Conservation (phyloP, 2,329 filamentous ascomycete species). For the Apiospora malaysiana region DNA sequence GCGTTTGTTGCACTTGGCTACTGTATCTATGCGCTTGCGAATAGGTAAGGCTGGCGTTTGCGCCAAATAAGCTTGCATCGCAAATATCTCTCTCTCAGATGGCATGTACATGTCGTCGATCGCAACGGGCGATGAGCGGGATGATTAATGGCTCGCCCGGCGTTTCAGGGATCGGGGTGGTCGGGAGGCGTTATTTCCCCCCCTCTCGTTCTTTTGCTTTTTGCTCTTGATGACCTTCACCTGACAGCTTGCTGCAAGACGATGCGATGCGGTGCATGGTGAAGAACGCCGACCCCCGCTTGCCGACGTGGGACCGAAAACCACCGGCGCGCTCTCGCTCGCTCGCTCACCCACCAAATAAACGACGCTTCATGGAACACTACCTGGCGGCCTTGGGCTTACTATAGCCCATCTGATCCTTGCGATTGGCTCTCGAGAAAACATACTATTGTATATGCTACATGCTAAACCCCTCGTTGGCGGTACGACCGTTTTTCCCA, state of each 20-base stretch:
- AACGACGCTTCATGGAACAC: background rate
- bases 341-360: background rate
- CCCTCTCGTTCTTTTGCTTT: background rate
- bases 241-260: background rate
- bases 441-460: background rate
- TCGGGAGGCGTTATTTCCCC: background rate
- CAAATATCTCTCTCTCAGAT: background rate
- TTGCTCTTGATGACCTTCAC: background rate
- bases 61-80: slow-evolving; percentile 8
- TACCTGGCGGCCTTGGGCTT: background rate
- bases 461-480: background rate
- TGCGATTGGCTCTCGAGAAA: background rate
- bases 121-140: background rate
- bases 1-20: background rate
- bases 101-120: background rate
- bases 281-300: background rate
- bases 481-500: slow-evolving; percentile 1
- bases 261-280: background rate
- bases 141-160: background rate
- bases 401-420: background rate
- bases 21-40: background rate
- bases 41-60: background rate
- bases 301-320: slow-evolving; percentile 3
- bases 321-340: background rate
- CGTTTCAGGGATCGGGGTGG: background rate